Conservation (phyloP, 176 grass and related monocot genomes). For the Ampelocalamus luodianensis region DNA sequence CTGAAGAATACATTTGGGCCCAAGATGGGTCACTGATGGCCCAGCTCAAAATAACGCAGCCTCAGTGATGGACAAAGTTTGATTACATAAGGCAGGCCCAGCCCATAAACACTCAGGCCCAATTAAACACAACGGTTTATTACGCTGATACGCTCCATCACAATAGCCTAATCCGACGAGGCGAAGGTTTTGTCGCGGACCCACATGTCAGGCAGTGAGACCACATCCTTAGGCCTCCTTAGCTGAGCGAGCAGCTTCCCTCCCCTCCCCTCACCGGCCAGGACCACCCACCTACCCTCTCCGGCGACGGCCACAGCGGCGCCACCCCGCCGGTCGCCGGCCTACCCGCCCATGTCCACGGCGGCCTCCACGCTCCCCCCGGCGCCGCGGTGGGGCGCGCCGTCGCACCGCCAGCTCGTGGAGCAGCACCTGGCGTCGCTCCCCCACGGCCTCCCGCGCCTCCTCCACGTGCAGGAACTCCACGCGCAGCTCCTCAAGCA, state of each 20-base stretch:
- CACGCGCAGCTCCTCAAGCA: slow-evolving; percentile 70
- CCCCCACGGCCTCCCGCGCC: slow-evolving; percentile 50
- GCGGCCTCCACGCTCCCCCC: slow-evolving; percentile 15
- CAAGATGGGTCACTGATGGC: no score
- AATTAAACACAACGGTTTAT: no score
- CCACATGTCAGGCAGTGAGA: slow-evolving; percentile 38
- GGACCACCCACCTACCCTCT: neutral
- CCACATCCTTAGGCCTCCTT: slow-evolving; percentile 3
- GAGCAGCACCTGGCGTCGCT: slow-evolving; percentile 67
- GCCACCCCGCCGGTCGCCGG: neutral
- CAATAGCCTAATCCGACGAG: no score
- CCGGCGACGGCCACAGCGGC: slow-evolving; percentile 31
- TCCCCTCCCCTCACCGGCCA: slow-evolving; percentile 31
- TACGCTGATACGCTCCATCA: no score
- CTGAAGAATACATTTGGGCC: no score
- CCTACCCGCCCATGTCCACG: slow-evolving; percentile 34
- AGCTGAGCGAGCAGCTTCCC: neutral
- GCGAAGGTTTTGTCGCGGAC: neutral
- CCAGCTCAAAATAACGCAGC: no score
- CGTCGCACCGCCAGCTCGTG: slow-evolving; percentile 59
- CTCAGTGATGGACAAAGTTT: no score
- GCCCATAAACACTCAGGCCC: no score
- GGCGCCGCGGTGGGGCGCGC: slow-evolving; percentile 54
- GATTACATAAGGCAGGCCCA: no score
- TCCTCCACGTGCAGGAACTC: slow-evolving; percentile 57